Evolutionary conservation across 805 yeast species (phyloP), one percentile per base, ranked within the genome.

Genomic region (Lipomyces yamadae): DNA sequence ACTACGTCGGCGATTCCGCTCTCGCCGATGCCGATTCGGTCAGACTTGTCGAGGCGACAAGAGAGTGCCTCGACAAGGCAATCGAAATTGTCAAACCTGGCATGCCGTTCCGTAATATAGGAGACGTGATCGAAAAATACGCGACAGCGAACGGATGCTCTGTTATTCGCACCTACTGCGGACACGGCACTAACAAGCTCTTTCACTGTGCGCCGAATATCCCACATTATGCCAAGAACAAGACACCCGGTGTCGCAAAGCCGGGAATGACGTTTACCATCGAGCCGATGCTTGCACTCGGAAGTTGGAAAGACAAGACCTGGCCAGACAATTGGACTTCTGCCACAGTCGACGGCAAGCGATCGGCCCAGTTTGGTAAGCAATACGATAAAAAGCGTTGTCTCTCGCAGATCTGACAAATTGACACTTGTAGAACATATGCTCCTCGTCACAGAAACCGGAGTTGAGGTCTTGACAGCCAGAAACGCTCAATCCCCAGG

Each of bases 281-380:
- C 65, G 99, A 95, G 80, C 99, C 99, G 57, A 95, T 95, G 99
- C 85, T 95, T 72, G 90, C 91, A 76, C 81, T 87, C 71, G 99
- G 99, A 7, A 81, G 89, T 0, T 89, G 85, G 81, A 85, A 85
- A 75, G 98, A 93, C 78, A 79, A 84, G 66, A 82, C 87, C 64
- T 95, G 99, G 99, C 99, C 99, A 2, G 99, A 95, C 78, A 90
- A 91, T 78, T 95, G 99, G 99, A 95, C 99, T 4, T 86, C 96
- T 1, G 85, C 86, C 18, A 95, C 99, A 18, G 87, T 87, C 53
- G 99, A 95, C 76, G 99, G 99, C 63, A 86, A 86, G 75, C 81
- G 85, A 67, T 88, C 94, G 73, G 98, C 99, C 0, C 99, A 95
- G 78, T 95, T 95, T 74, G 97, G 70, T 66, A 60, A 63, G 70